Evolutionary conservation across 768 basidiomycete species (phyloP), one percentile per base, ranked within the genome.

Genomic region (Tubosaeta sp.): DNA sequence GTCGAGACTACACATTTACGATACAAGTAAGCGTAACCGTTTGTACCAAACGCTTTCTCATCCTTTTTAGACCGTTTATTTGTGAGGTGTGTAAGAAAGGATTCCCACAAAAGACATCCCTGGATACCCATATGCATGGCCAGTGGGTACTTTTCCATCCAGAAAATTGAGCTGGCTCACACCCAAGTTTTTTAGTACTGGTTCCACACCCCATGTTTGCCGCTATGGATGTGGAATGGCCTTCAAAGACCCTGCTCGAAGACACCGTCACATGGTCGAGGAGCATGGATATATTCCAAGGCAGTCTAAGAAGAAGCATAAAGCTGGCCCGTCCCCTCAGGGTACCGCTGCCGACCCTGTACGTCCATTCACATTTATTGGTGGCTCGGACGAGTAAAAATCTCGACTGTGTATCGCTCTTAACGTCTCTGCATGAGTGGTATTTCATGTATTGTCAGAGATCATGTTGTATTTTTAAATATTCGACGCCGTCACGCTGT

Each of bases 181-280:
- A 51, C 44, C 43, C 19, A 37, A 16, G 42, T 22, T 43, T 46
- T n/a, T 41, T 48, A 86, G 84, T 54, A 84, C 84, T 41, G 79
- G 81, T 7, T 74, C 75, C 14, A 74, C 73, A 17, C 82, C 83
- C 13, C 80, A 82, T 49, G 69, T 72, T 50, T 81, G 81, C 61
- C 76, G 71, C 19, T 81, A 69, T 51, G 65, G 64, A 13, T 86
- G 85, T 55, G 74, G 70, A 11, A 72, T 74, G 57, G 65, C 68
- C 13, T 86, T 85, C 72, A 83, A 79, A 48, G 85, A 86, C 59
- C 83, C 83, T 16, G 83, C 85, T 5, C 74, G 83, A 48, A 71
- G 83, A 41, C 82, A 83, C 57, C 72, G 81, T 34, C 85, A 85
- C 64, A 77, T 81, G 67, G 72, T 77, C 17, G 71, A 75, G 11